Evolutionary conservation across 177 flowering plant genomes (phyloP).

Genomic region (Vitis hybrid): DNA sequence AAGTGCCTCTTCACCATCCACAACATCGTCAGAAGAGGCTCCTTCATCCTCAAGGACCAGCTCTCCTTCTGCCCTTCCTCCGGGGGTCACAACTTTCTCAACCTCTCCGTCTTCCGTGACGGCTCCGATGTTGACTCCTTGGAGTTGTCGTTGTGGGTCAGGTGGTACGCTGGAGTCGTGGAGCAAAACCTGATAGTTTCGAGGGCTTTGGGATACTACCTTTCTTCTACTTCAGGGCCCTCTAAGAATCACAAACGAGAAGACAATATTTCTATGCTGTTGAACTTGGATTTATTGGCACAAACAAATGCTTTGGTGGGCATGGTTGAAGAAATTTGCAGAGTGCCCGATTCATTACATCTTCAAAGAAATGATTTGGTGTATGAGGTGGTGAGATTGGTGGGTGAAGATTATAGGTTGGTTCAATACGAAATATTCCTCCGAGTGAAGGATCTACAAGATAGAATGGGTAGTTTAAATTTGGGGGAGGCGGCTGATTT

Average conservation of each 20-base stretch:
- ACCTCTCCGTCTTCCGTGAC: slow-evolving; percentile 27
- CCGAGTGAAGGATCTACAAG: slow-evolving; percentile 19
- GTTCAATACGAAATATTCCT: slow-evolving; percentile 20
- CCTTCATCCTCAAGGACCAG: slow-evolving; percentile 25
- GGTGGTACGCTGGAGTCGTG: slow-evolving; percentile 33
- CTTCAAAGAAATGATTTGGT: slow-evolving; percentile 26
- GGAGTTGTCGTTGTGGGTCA: slow-evolving; percentile 33
- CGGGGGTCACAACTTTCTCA: slow-evolving; percentile 30
- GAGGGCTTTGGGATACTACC: slow-evolving; percentile 18
- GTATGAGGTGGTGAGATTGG: slow-evolving; percentile 28
- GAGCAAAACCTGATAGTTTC: slow-evolving; percentile 26
- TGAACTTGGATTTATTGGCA: slow-evolving; percentile 14
- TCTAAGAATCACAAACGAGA: background rate
- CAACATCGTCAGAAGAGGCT: slow-evolving; percentile 9
- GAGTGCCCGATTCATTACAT: slow-evolving; percentile 24
- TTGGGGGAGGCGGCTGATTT: slow-evolving; percentile 20
- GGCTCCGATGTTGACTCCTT: slow-evolving; percentile 10
- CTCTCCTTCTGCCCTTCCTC: slow-evolving; percentile 22
- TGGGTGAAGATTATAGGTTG: slow-evolving; percentile 23
- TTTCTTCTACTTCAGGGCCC: background rate
- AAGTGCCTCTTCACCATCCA: slow-evolving; percentile 33
- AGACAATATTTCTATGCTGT: slow-evolving; percentile 1
- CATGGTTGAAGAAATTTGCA: slow-evolving; percentile 14
- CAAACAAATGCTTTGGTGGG: slow-evolving; percentile 22
- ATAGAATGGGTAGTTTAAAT: slow-evolving; percentile 15